Evolutionary conservation across 768 basidiomycete species (phyloP), one percentile per base, ranked within the genome.

Genomic region (Rhodosporidiobolus odoratus): DNA sequence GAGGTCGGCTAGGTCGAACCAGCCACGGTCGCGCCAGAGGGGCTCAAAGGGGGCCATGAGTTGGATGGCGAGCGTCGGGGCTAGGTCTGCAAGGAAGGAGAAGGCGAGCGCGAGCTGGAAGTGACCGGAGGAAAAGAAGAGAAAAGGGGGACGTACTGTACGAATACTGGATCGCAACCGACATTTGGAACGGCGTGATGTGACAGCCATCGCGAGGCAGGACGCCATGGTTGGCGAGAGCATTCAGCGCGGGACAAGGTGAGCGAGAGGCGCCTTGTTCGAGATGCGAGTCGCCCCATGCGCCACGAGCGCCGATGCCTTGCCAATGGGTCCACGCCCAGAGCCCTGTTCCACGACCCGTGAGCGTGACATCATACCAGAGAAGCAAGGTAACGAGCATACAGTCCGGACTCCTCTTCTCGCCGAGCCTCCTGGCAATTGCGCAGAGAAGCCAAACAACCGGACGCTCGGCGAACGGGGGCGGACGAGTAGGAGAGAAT

Each of bases 201-300:
- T 68, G 53, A 13, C 66, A 17, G 2, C 68, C 66, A n/a, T 66
- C 53, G 48, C 65, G 60, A n/a, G 75, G 67, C 0, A 76, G 52
- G 27, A 66, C 53, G 2, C 65, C 67, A 35, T 50, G 56, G 60
- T 76, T 76, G 27, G 75, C 75, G 25, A 73, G 58, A 10, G 75
- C 69, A 53, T 76, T 76, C 16, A 76, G 32, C 2, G 72, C 75
- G 0, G 72, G 68, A 50, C 75, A 69, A 9, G 68, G 68, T 13
- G 37, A 45, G 7, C 62, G 52, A n/a, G 53, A 56, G 6, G 13
- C 45, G 10, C 60, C 54, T 19, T 35, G 17, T 40, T 45, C 35
- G 19, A 21, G 23, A 3, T 19, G 23, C 9, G 43, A 3, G 0
- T n/a, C 30, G 1, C 43, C 43, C 60, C 66, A 62, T 4, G 47